Evolutionary conservation across 2,329 filamentous ascomycete species (phyloP).

Genomic region (Aureobasidium sp.): DNA sequence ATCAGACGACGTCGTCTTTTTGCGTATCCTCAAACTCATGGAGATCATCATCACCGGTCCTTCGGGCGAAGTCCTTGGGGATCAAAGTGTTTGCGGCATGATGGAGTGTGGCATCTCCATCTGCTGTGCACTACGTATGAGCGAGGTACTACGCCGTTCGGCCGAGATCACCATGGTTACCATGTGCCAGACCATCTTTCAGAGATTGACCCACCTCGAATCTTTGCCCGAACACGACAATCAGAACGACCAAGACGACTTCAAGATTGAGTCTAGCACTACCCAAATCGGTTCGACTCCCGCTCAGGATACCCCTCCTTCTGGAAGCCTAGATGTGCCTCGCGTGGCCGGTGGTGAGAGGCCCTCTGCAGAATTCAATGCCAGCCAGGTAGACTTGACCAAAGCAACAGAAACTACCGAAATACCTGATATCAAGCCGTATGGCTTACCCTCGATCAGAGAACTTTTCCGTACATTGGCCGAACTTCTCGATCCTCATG

Average conservation of each 20-base stretch:
- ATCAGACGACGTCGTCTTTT: slow-evolving; percentile 87
- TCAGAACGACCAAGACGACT: slow-evolving; percentile 57
- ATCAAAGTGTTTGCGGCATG: slow-evolving; percentile 98
- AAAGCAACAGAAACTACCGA: slow-evolving; percentile 35
- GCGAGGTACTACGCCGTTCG: slow-evolving; percentile 79
- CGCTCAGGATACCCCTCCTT: slow-evolving; percentile 11
- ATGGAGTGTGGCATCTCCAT: slow-evolving; percentile 97
- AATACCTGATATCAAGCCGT: slow-evolving; percentile 63
- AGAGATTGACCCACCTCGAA: slow-evolving; percentile 78
- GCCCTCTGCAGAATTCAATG: slow-evolving; percentile 19
- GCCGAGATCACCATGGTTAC: slow-evolving; percentile 96
- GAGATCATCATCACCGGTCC: slow-evolving; percentile 95
- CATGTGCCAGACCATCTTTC: slow-evolving; percentile 98
- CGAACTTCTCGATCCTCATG: slow-evolving; percentile 86
- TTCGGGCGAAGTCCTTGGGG: slow-evolving; percentile 85
- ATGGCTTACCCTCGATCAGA: slow-evolving; percentile 86
- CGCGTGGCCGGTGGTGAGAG: slow-evolving; percentile 1
- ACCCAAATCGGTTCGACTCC: slow-evolving; percentile 7
- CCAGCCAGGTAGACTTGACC: slow-evolving; percentile 37
- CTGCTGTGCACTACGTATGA: slow-evolving; percentile 88
- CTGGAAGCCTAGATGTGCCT: slow-evolving; percentile 15
- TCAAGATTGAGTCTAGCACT: slow-evolving; percentile 68
- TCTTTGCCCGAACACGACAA: slow-evolving; percentile 49
- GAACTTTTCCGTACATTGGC: slow-evolving; percentile 92
- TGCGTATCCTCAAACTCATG: slow-evolving; percentile 95